Base-by-base conservation (phyloP, 192 early-diverging fungal genomes). In the Allomyces arbusculus region DNA sequence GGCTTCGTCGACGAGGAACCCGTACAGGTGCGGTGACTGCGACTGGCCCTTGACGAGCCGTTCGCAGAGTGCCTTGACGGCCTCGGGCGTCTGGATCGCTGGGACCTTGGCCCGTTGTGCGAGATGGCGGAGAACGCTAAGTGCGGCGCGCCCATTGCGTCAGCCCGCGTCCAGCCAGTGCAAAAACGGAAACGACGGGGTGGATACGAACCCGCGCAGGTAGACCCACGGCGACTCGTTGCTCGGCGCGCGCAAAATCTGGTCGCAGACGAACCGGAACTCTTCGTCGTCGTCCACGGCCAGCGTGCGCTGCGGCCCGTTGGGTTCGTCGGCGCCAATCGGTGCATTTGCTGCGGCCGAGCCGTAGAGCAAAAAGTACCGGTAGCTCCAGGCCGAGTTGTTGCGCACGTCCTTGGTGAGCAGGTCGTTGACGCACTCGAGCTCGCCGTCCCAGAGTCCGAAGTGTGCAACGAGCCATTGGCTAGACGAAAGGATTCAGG, bases 351-450 rank as follows among this genome's bases (percentile, higher is more conserved):
- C 95, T 92, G 12, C 62, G 61, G 20, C 74, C 69, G 20, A 87
- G 26, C 63, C 61, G 26, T 80, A 80, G 3, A 84, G 65, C 4
- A 82, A 78, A 86, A 87, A 99, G 72, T 80, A 95, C 23, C 97
- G 83, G 67, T 99, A 91, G 74, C 96, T 99, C 97, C 95, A 97
- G 0, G 94, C 95, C 44, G 94, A 97, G 72, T 99, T 98, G 77
- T 99, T 97, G 61, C 95, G 78, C 14, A 96, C 78, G 73, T 98
- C 97, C 61, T 83, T 69, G 23, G 78, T 75, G 28, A 99, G 67
- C 69, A 89, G 71, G 6, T 80, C 73, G n/a, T 91, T 78, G 3
- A 88, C 73, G 70, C 88, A 93, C 10, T 33, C 63, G 25, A 92
- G 68, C 73, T 99, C 95, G 23, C 77, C 73, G 40, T 83, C 74